A percentile compares a stretch with the other conserved stretches of the same genome.
phyloP scores from a whole-genome alignment of 352 stramenopile genomes.

The Phytophthora meadii region DNA sequence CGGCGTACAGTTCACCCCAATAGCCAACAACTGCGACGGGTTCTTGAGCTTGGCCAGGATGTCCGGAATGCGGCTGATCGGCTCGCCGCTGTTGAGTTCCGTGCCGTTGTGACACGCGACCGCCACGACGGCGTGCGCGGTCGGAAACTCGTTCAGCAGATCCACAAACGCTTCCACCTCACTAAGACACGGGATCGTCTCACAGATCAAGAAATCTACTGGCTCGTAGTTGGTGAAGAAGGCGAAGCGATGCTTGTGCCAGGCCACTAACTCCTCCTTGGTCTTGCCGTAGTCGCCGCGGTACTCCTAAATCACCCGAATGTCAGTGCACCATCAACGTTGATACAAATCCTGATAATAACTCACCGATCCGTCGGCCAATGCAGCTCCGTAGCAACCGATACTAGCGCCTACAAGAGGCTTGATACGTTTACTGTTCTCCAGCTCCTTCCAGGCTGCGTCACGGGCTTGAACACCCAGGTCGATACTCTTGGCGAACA shows the following conservation, averaged over 20 bases:
- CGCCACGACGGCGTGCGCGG: slow-evolving; percentile 61
- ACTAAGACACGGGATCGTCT: slow-evolving; percentile 88
- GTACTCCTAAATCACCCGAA: slow-evolving; percentile 67
- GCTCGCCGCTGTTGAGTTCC: slow-evolving; percentile 75
- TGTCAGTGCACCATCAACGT: slow-evolving; percentile 1
- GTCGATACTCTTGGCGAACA: slow-evolving; percentile 80
- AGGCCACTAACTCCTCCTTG: slow-evolving; percentile 72
- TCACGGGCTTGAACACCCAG: slow-evolving; percentile 75
- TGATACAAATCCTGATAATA: slow-evolving; percentile 8
- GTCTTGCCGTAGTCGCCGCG: slow-evolving; percentile 80
- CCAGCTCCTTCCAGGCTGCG: slow-evolving; percentile 50
- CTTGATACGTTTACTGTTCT: slow-evolving; percentile 54
- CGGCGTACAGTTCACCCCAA: slow-evolving; percentile 89
- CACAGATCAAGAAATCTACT: slow-evolving; percentile 81
- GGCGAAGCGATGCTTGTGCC: slow-evolving; percentile 77
- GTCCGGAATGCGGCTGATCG: slow-evolving; percentile 47
- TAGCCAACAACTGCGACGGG: slow-evolving; percentile 62
- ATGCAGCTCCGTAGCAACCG: slow-evolving; percentile 83
- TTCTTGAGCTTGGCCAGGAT: slow-evolving; percentile 64
- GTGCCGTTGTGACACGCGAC: slow-evolving; percentile 68
- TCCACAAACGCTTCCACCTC: slow-evolving; percentile 84
- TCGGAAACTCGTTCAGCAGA: slow-evolving; percentile 73
- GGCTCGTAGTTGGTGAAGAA: slow-evolving; percentile 62
- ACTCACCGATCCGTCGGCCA: slow-evolving; percentile 85
- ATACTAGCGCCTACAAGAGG: slow-evolving; percentile 86